Evolutionary conservation across 2,329 filamentous ascomycete species (phyloP).

Genomic region (Davidsoniella virescens): DNA sequence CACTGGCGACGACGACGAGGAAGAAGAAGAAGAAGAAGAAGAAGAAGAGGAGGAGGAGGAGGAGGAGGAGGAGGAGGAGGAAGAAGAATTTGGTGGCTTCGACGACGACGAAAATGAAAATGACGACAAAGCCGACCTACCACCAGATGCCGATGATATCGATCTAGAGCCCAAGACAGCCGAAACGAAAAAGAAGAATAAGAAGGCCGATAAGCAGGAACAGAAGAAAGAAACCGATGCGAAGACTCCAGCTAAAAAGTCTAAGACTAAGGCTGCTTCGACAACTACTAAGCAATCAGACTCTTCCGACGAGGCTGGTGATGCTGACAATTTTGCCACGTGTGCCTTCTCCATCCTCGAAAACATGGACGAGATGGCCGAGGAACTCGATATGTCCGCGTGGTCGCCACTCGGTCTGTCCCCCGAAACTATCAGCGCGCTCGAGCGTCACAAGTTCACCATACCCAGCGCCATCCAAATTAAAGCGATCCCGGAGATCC

Average conservation of each 20-base stretch:
- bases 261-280: too few species aligned
- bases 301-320: slow-evolving; percentile 15
- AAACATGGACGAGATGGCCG: slow-evolving; percentile 39
- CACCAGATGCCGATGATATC: slow-evolving; percentile 18
- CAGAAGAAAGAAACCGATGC: slow-evolving; percentile 7
- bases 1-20: slow-evolving; percentile 9
- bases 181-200: slow-evolving; percentile 21
- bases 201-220: slow-evolving; percentile 16
- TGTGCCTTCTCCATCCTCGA: slow-evolving; percentile 24
- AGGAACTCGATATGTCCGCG: slow-evolving; percentile 52
- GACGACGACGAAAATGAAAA: slow-evolving; percentile 28
- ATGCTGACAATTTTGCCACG: slow-evolving; percentile 19
- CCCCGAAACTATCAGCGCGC: slow-evolving; percentile 49
- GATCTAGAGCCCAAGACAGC: slow-evolving; percentile 15
- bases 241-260: neutral
- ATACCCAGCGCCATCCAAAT: slow-evolving; percentile 72
- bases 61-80: slow-evolving; percentile 21
- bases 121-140: slow-evolving; percentile 18
- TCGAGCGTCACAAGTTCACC: slow-evolving; percentile 65
- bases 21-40: slow-evolving; percentile 25
- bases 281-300: neutral
- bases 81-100: slow-evolving; percentile 50
- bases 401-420: slow-evolving; percentile 68
- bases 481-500: slow-evolving; percentile 63
- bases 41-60: slow-evolving; percentile 25